phyloP scores from a whole-genome alignment of 1,284 basidiomycete genomes.

The Ceratobasidium sp. region DNA sequence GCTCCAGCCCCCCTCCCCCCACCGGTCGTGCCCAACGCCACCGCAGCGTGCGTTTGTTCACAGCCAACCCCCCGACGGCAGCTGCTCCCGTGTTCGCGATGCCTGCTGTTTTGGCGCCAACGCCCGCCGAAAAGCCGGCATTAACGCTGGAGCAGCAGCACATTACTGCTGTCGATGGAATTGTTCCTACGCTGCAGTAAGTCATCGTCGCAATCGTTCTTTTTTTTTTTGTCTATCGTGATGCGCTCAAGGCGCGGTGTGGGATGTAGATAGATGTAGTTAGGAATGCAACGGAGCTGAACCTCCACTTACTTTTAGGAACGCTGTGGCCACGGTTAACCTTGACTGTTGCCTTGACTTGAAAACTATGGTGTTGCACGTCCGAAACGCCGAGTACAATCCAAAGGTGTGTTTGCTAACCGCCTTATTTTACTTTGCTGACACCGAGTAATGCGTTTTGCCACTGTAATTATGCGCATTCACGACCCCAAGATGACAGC shows the following conservation, averaged over 20 bases:
- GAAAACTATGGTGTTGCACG: slow-evolving; percentile 98
- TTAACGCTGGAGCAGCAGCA: slow-evolving; percentile 89
- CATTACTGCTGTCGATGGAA: slow-evolving; percentile 94
- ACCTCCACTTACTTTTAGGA: slow-evolving; percentile 71
- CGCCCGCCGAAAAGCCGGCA: slow-evolving; percentile 57
- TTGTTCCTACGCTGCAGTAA: slow-evolving; percentile 91
- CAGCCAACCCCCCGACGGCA: slow-evolving; percentile 13
- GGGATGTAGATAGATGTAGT: slow-evolving; percentile 45
- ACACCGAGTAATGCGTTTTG: slow-evolving; percentile 91
- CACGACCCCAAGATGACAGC: slow-evolving; percentile 99
- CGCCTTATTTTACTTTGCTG: slow-evolving; percentile 54
- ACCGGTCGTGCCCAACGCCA: too few species aligned
- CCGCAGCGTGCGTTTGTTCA: too few species aligned
- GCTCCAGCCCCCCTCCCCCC: too few species aligned
- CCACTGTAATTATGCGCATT: slow-evolving; percentile 99
- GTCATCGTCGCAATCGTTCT: slow-evolving; percentile 56
- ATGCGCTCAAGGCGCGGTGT: slow-evolving; percentile 37
- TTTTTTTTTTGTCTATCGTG: slow-evolving; percentile 43
- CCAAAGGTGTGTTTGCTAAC: slow-evolving; percentile 87
- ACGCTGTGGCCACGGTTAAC: slow-evolving; percentile 99
- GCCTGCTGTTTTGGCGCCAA: slow-evolving; percentile 48
- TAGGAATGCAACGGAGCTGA: slow-evolving; percentile 41
- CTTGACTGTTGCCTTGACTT: slow-evolving; percentile 96
- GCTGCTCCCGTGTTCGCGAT: slow-evolving; percentile 43
- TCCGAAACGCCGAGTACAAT: slow-evolving; percentile 99